A percentile compares a stretch with the other conserved stretches of the same genome.
Evolutionary conservation across 805 yeast species (phyloP).

Genomic region (Starmera dryadoides): DNA sequence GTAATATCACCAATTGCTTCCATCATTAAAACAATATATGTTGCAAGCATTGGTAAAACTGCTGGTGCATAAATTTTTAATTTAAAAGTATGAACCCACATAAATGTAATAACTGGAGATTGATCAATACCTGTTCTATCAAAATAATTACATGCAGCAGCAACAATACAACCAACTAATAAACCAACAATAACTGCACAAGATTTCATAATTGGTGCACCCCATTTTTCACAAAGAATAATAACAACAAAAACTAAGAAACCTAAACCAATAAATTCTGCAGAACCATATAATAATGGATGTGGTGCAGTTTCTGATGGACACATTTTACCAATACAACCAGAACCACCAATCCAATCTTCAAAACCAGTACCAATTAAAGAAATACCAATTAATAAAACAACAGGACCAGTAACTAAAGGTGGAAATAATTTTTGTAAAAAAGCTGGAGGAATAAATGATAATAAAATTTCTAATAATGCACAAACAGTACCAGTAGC

Average conservation of each 20-base stretch:
- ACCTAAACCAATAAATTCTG: conserved; percentile 81
- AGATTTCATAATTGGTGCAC: conserved; percentile 90
- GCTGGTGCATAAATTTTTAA: conserved; percentile 76
- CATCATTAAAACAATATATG: conserved; percentile 77
- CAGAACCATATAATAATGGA: conserved; percentile 73
- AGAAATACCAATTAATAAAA: conserved; percentile 69
- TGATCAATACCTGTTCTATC: conserved; percentile 43
- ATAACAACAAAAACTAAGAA: conserved; percentile 73
- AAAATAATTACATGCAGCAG: conserved; percentile 86
- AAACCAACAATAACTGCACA: conserved; percentile 88
- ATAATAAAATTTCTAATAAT: conserved; percentile 60
- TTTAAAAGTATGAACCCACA: conserved; percentile 84
- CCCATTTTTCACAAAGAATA: conserved; percentile 75
- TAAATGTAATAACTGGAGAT: conserved; percentile 79
- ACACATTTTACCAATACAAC: conserved; percentile 42
- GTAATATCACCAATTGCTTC: conserved; percentile 94
- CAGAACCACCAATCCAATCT: conserved; percentile 87
- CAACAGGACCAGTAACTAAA: conserved; percentile 90
- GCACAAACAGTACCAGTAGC: conserved; percentile 80
- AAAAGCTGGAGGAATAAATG: conserved; percentile 69
- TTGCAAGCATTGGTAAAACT: conserved; percentile 79
- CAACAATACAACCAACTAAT: conserved; percentile 84
- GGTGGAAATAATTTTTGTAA: conserved; percentile 80
- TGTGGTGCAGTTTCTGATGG: conserved; percentile 47
- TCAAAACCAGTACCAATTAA: conserved; percentile 67